Evolutionary conservation across 108 stramenopile genomes (phyloP).

Genomic region (Skeletonema marinoi): DNA sequence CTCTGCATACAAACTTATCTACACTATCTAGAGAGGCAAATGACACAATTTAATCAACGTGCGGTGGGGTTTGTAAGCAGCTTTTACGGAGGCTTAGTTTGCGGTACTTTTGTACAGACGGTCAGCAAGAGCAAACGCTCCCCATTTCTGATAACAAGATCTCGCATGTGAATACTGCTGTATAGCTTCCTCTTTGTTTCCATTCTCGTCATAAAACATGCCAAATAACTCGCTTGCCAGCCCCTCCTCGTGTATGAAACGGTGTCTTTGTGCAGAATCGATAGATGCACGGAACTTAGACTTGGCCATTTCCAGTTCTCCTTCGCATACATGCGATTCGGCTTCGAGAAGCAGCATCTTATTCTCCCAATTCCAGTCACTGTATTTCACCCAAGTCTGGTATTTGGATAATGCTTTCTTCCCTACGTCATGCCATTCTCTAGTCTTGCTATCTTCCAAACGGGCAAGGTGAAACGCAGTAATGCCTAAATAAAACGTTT

Average conservation of each 20-base stretch:
- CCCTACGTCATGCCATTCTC: not conserved
- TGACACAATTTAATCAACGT: too few relatives aligned
- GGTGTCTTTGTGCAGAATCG: slow-evolving; percentile 6
- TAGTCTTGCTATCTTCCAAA: not conserved
- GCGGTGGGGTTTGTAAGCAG: too few relatives aligned
- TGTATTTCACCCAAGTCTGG: not conserved
- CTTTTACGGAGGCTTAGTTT: too few relatives aligned
- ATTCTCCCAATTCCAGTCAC: slow-evolving; percentile 17
- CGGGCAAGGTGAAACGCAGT: not conserved
- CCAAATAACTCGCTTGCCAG: slow-evolving; percentile 13
- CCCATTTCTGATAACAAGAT: slow-evolving; percentile 1
- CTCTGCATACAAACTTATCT: too few relatives aligned
- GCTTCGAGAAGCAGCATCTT: not conserved
- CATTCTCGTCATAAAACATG: not conserved
- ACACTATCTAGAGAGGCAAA: too few relatives aligned
- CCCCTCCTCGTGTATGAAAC: slow-evolving; percentile 15
- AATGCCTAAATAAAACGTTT: not conserved
- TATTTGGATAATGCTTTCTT: not conserved
- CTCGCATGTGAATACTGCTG: not conserved
- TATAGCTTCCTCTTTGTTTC: not conserved
- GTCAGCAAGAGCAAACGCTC: not conserved
- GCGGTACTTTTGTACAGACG: too few relatives aligned
- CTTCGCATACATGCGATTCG: not conserved
- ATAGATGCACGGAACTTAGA: slow-evolving; percentile 11
- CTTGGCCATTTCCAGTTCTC: not conserved